phyloP scores from a whole-genome alignment of 805 yeast species.

The Saturnispora gosingensis region DNA sequence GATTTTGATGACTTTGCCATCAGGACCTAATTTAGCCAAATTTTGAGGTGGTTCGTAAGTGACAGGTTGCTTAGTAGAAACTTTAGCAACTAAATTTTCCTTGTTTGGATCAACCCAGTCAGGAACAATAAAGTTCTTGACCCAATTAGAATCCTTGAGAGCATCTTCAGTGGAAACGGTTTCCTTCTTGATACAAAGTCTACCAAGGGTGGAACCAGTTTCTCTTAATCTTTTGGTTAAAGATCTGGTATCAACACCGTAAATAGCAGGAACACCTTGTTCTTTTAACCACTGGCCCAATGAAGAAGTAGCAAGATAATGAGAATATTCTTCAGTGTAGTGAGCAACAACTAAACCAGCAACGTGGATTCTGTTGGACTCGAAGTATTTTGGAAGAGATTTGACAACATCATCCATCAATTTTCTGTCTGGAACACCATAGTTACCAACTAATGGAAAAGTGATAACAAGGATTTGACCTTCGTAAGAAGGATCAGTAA shows the following conservation, averaged over 20 bases:
- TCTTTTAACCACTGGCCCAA: constrained; percentile 89
- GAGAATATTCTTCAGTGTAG: constrained; percentile 94
- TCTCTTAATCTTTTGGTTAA: constrained; percentile 89
- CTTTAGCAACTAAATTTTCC: constrained; percentile 85
- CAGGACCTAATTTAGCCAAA: constrained; percentile 44
- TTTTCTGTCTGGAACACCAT: constrained; percentile 94
- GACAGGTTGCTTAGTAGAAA: constrained; percentile 69
- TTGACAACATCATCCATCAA: constrained; percentile 65
- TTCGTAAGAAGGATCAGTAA: constrained; percentile 97
- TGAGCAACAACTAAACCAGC: constrained; percentile 96
- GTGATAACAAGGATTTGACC: constrained; percentile 97
- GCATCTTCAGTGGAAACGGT: constrained; percentile 10
- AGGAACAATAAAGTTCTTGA: constrained; percentile 55
- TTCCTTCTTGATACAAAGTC: constrained; percentile 56
- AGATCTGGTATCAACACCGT: constrained; percentile 95
- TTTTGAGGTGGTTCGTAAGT: constrained; percentile 62
- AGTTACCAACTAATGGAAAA: constrained; percentile 95
- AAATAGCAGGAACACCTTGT: constrained; percentile 89
- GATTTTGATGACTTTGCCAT: constrained; percentile 74
- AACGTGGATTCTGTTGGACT: constrained; percentile 84
- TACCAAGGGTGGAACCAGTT: constrained; percentile 87
- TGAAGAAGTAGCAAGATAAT: constrained; percentile 85
- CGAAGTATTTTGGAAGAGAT: constrained; percentile 83
- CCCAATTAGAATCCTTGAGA: constrained; percentile 37
- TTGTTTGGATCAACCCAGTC: constrained; percentile 93